These are phyloP conservation scores for Fraxinus angustifolia DNA, from an alignment of 305 asterid species.

Conservation along the genomic window DNA sequence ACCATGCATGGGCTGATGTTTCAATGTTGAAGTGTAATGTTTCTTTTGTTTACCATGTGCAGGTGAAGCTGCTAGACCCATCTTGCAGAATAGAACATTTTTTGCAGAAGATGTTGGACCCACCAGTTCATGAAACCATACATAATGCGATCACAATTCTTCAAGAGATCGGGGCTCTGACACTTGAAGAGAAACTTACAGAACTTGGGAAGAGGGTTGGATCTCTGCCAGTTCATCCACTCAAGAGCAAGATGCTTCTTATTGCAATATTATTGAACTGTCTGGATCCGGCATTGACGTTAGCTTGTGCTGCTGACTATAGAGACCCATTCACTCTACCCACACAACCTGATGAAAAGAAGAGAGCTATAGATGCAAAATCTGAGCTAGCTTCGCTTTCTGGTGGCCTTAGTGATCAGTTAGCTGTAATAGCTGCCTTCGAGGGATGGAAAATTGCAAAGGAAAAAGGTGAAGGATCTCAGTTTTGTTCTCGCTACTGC, in stretches of 20 bases:
- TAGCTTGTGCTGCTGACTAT: conserved; percentile 86
- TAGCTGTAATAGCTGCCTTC: conserved; percentile 85
- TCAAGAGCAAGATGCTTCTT: conserved; percentile 92
- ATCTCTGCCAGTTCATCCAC: conserved; percentile 85
- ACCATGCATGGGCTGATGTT: neutral
- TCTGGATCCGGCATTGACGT: conserved; percentile 85
- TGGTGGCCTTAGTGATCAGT: conserved; percentile 84
- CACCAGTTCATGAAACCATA: conserved; percentile 80
- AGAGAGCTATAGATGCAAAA: conserved; percentile 68
- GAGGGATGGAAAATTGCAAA: conserved; percentile 78
- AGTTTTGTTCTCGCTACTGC: conserved; percentile 68
- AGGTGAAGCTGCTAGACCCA: conserved; percentile 88
- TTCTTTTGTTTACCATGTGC: conserved; percentile 23
- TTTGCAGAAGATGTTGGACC: conserved; percentile 77
- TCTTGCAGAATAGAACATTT: conserved; percentile 78
- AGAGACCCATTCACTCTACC: conserved; percentile 83
- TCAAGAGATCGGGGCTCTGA: conserved; percentile 85
- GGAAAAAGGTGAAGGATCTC: conserved; percentile 54
- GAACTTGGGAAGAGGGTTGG: conserved; percentile 86
- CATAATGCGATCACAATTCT: conserved; percentile 69
- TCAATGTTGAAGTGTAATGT: neutral
- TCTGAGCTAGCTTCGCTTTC: conserved; percentile 66
- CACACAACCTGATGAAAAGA: conserved; percentile 61
- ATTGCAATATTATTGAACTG: conserved; percentile 73
- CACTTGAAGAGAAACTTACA: conserved; percentile 77